These are phyloP conservation scores for Obelidium mucronatum DNA, from an alignment of 192 early-diverging fungal species.

Conservation along the genomic window DNA sequence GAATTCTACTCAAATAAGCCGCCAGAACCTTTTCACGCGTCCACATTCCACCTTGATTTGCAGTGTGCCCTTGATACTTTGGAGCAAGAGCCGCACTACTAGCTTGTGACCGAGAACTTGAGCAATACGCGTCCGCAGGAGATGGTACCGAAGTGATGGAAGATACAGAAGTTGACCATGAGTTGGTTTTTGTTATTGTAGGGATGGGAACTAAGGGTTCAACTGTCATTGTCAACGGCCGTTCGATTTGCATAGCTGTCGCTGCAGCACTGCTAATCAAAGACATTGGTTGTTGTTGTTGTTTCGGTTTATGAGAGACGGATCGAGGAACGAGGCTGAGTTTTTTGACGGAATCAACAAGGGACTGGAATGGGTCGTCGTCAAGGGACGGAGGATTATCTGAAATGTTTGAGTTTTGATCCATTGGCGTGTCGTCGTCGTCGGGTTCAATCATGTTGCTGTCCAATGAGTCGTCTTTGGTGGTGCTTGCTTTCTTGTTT, in stretches of 20 bases:
- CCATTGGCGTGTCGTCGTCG: no score
- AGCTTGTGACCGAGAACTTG: neutral
- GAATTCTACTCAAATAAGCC: neutral
- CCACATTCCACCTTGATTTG: neutral
- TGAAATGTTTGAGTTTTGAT: neutral
- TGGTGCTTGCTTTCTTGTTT: no score
- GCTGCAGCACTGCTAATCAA: neutral
- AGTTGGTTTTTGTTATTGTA: neutral
- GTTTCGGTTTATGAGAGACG: neutral
- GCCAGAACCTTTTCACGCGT: constrained; percentile 19
- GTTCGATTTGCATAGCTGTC: no score
- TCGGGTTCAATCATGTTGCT: no score
- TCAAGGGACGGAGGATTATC: no score
- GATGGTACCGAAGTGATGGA: neutral
- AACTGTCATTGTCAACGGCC: neutral
- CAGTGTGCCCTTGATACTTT: neutral
- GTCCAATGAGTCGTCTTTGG: no score
- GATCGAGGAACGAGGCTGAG: constrained; percentile 27
- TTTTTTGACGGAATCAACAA: constrained; percentile 18
- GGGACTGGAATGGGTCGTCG: constrained; percentile 17
- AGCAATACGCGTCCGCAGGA: neutral
- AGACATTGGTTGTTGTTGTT: neutral
- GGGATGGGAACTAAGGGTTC: neutral
- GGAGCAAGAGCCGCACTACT: neutral
- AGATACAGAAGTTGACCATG: neutral